These are phyloP conservation scores for Colletotrichum euphorbiae DNA, from an alignment of 2,329 filamentous ascomycete genomes.

Conservation along the genomic window DNA sequence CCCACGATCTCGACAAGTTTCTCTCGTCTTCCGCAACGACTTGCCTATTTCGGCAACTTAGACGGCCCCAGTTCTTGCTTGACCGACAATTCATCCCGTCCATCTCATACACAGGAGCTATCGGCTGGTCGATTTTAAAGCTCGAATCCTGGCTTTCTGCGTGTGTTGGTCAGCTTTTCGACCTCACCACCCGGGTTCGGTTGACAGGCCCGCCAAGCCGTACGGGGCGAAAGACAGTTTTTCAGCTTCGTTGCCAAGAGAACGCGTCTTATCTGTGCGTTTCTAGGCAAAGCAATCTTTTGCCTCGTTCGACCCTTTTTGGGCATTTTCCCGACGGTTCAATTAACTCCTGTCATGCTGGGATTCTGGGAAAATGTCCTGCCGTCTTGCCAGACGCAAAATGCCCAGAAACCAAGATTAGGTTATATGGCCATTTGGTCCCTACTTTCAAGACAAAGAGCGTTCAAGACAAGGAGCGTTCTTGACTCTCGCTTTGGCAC, in stretches of 20 bases:
- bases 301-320: background rate
- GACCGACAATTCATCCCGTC: slow-evolving; percentile 11
- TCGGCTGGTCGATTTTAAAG: background rate
- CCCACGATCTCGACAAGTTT: slow-evolving; percentile 1
- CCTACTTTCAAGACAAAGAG: background rate
- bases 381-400: slow-evolving; percentile 10
- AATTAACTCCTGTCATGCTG: background rate
- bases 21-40: background rate
- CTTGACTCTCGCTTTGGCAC: background rate
- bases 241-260: slow-evolving; percentile 26
- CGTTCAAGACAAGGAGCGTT: background rate
- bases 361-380: background rate
- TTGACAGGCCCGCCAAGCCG: slow-evolving; percentile 19
- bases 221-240: background rate
- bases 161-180: background rate
- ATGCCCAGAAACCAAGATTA: background rate
- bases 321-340: background rate
- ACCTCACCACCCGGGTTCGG: background rate
- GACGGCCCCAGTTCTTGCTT: background rate
- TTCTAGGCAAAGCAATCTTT: background rate
- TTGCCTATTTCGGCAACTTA: slow-evolving; percentile 2
- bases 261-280: slow-evolving; percentile 15
- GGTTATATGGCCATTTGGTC: background rate
- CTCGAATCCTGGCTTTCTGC: background rate
- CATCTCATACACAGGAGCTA: slow-evolving; percentile 28